These are phyloP conservation scores for Zizania palustris DNA, from an alignment of 202 grass and related monocot genomes.

Conservation along the genomic window DNA sequence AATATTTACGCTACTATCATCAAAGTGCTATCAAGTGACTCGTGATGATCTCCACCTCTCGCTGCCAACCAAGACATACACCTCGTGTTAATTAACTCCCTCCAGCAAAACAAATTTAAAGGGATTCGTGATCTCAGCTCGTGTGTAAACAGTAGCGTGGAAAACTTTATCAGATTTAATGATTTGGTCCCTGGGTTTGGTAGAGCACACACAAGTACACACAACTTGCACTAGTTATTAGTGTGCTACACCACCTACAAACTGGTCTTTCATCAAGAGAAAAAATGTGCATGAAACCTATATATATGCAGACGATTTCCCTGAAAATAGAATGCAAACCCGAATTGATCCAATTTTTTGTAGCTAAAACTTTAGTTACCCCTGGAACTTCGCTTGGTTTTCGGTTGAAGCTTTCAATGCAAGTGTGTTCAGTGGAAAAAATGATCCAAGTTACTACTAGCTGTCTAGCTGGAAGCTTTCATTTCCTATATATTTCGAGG, in stretches of 20 bases:
- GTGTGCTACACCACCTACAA: slow-evolving; percentile 11
- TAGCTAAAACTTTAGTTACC: no score
- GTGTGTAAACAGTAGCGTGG: neutral
- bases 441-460: neutral
- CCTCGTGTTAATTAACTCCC: slow-evolving; percentile 17
- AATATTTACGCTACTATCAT: neutral
- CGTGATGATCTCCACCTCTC: slow-evolving; percentile 12
- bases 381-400: neutral
- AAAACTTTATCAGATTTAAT: slow-evolving; percentile 28
- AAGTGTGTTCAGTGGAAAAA: neutral
- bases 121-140: slow-evolving; percentile 48
- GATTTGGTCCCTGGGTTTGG: slow-evolving; percentile 23
- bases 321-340: neutral
- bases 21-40: neutral
- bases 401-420: neutral
- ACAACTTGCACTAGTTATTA: slow-evolving; percentile 27
- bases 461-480: neutral
- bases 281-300: neutral
- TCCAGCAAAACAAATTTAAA: slow-evolving; percentile 31
- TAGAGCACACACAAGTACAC: neutral
- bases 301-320: neutral
- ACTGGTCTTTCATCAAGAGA: neutral
- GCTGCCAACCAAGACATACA: no score
- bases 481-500: neutral
- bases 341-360: no score